A percentile compares a stretch with the other conserved stretches of the same genome.
Evolutionary conservation across 169 alveolate genomes (phyloP).

Genomic region (Plasmodium relictum): DNA sequence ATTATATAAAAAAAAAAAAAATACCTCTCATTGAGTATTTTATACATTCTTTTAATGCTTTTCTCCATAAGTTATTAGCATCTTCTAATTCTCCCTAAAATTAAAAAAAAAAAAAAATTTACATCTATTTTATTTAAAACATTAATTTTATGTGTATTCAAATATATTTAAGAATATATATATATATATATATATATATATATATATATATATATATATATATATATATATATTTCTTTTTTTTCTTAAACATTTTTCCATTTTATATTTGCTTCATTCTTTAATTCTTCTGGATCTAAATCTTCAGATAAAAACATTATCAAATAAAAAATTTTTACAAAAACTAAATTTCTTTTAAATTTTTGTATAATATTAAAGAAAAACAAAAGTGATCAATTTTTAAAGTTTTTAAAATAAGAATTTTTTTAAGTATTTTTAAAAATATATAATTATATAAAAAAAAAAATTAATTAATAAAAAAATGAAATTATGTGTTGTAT

Average conservation of each 20-base stretch:
- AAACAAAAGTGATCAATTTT: too few species aligned
- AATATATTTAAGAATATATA: too few species aligned
- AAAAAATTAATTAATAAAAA: background rate
- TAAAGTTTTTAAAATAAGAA: too few species aligned
- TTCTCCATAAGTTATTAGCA: slow-evolving; percentile 61
- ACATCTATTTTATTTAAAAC: too few species aligned
- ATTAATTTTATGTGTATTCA: too few species aligned
- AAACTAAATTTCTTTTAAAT: too few species aligned
- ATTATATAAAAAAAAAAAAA: too few species aligned
- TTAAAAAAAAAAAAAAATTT: background rate
- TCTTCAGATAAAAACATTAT: slow-evolving; percentile 41
- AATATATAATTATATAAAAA: background rate
- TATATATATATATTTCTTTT: too few species aligned
- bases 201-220: too few species aligned
- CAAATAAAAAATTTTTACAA: background rate
- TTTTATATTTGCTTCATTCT: slow-evolving; percentile 54
- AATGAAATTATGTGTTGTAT: background rate
- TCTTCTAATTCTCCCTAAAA: slow-evolving; percentile 69
- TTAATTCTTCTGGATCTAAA: slow-evolving; percentile 62
- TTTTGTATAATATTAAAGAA: too few species aligned
- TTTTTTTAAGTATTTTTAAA: too few species aligned
- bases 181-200: too few species aligned
- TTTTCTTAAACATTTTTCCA: slow-evolving; percentile 32
- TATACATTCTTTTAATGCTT: slow-evolving; percentile 66
- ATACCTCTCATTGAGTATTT: slow-evolving; percentile 74